These are phyloP conservation scores for Amanita inopinata DNA, from an alignment of 768 basidiomycete genomes.

Conservation along the genomic window DNA sequence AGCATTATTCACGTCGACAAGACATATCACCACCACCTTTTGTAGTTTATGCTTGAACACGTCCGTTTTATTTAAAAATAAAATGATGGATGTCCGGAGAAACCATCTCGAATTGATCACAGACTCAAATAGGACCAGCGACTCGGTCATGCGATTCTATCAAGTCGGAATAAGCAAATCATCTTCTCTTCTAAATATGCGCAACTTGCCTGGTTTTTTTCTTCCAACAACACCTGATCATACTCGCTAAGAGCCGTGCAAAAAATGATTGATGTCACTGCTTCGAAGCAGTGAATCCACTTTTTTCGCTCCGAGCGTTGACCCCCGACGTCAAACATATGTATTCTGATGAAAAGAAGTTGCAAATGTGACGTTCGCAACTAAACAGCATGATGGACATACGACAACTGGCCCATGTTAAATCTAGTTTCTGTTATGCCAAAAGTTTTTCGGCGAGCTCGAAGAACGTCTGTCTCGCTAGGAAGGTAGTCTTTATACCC, in stretches of 20 bases:
- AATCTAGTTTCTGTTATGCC: slow-evolving; percentile 89
- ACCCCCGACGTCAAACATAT: slow-evolving; percentile 75
- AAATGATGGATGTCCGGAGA: slow-evolving; percentile 81
- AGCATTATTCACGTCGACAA: slow-evolving; percentile 14
- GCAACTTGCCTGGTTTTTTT: slow-evolving; percentile 46
- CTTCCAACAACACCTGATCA: slow-evolving; percentile 63
- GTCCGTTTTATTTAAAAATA: slow-evolving; percentile 93
- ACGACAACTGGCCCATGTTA: slow-evolving; percentile 57
- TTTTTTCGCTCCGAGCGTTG: slow-evolving; percentile 77
- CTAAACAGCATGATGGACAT: slow-evolving; percentile 16
- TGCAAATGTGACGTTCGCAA: neutral
- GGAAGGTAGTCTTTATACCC: slow-evolving; percentile 75
- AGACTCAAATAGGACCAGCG: slow-evolving; percentile 81
- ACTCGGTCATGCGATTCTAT: slow-evolving; percentile 90
- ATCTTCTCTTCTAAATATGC: neutral
- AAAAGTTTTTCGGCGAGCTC: slow-evolving; percentile 82
- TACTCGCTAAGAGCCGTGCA: slow-evolving; percentile 67
- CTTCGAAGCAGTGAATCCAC: slow-evolving; percentile 53
- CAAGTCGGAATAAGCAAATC: neutral
- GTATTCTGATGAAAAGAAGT: slow-evolving; percentile 27
- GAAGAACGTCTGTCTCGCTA: slow-evolving; percentile 76
- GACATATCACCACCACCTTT: slow-evolving; percentile 22
- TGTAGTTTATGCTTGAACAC: slow-evolving; percentile 85
- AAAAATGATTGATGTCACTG: slow-evolving; percentile 63
- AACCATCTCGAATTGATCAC: slow-evolving; percentile 94